A percentile compares a stretch with the other conserved stretches of the same genome.
Evolutionary conservation across 345 rosid species (phyloP).

Genomic region (Turnera subulata): DNA sequence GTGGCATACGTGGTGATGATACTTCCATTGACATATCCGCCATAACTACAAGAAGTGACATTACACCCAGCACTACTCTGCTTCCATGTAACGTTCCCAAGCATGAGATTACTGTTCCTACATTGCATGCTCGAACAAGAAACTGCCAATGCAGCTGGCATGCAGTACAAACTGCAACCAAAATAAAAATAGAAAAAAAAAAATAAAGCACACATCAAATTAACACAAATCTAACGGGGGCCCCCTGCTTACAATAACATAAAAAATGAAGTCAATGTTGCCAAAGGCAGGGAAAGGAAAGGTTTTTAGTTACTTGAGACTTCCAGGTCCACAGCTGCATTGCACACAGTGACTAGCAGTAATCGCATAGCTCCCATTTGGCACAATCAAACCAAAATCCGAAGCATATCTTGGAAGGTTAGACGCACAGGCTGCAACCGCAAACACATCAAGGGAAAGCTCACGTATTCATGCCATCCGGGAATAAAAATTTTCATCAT

Average conservation of each 20-base stretch:
- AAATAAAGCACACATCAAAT: too few species aligned
- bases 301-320: conserved; percentile 53
- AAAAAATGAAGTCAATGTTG: conserved; percentile 1
- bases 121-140: conserved; percentile 98
- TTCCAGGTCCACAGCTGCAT: conserved; percentile 89
- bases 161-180: conserved; percentile 69
- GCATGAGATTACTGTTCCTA: conserved; percentile 73
- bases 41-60: conserved; percentile 72
- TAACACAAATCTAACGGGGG: too few species aligned
- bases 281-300: conserved; percentile 10
- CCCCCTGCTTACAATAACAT: neutral
- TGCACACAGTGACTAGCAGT: conserved; percentile 93
- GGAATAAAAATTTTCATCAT: neutral
- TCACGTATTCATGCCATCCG: neutral
- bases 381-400: conserved; percentile 75
- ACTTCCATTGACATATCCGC: conserved; percentile 73
- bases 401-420: conserved; percentile 70
- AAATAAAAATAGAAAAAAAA: neutral
- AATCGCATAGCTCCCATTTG: conserved; percentile 90
- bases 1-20: conserved; percentile 61
- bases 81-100: conserved; percentile 65
- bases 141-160: conserved; percentile 79
- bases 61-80: conserved; percentile 89
- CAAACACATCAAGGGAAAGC: neutral
- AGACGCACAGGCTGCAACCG: conserved; percentile 23